Conservation (phyloP, 2,329 filamentous ascomycete species). For the Aspergillus aculeatinus region DNA sequence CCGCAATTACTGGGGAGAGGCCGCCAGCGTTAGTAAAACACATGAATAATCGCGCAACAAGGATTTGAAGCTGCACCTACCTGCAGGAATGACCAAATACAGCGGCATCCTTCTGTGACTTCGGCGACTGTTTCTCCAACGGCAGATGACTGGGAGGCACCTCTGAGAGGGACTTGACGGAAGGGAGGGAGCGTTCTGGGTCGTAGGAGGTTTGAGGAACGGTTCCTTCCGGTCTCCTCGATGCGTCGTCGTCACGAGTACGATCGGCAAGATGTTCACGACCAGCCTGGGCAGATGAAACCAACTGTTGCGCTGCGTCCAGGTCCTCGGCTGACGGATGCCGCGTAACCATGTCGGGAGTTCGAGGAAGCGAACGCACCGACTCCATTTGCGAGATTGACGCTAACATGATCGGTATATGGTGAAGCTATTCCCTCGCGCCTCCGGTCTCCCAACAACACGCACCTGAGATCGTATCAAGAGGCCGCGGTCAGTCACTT, state of each 20-base stretch:
- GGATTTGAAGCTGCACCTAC: conserved; percentile 23
- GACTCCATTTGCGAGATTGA: conserved; percentile 40
- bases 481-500: conserved; percentile 14
- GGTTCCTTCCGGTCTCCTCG: conserved; percentile 19
- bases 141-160: conserved; percentile 12
- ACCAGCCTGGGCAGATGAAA: conserved; percentile 47
- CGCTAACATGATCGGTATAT: conserved; percentile 29
- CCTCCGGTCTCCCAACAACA: conserved; percentile 2
- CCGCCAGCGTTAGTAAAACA: conserved; percentile 3
- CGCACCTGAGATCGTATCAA: conserved; percentile 7
- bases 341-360: conserved; percentile 34
- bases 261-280: conserved; percentile 37
- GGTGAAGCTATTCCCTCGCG: conserved; percentile 2
- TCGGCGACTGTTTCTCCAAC: conserved; percentile 36
- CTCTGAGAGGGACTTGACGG: conserved; percentile 20
- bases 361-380: conserved; percentile 33
- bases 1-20: conserved; percentile 73
- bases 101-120: conserved; percentile 37
- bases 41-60: conserved; percentile 3
- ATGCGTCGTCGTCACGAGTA: conserved; percentile 21
- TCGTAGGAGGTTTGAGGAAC: conserved; percentile 15
- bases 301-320: conserved; percentile 49
- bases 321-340: conserved; percentile 49
- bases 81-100: conserved; percentile 45
- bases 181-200: conserved; percentile 16